A percentile compares a stretch with the other conserved stretches of the same genome.
Conservation (phyloP, 2,329 filamentous ascomycete species). For the Penicillium sp. region DNA sequence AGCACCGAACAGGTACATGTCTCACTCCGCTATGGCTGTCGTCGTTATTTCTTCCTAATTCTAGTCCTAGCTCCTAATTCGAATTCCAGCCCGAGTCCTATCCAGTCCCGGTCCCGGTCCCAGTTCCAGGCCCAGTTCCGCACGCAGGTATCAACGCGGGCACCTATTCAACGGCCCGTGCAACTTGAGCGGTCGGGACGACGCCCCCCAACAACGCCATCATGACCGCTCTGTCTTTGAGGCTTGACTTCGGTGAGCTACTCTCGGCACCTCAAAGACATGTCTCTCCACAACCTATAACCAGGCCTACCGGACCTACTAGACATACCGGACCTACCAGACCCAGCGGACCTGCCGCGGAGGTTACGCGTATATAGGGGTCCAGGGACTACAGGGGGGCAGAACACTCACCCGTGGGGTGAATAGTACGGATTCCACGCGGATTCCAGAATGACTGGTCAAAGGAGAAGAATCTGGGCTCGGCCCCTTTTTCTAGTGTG, state of each 20-base stretch:
- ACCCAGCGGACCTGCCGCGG: too few species aligned
- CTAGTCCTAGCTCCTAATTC: neutral
- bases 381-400: constrained; percentile 1
- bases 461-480: neutral
- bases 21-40: neutral
- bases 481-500: neutral
- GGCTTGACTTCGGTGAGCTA: neutral
- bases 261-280: neutral
- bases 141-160: neutral
- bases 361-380: neutral
- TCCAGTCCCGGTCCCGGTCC: neutral
- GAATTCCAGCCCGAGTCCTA: neutral
- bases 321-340: too few species aligned
- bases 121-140: neutral
- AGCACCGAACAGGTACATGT: neutral
- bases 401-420: constrained; percentile 10
- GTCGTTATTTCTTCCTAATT: neutral
- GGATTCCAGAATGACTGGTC: constrained; percentile 9
- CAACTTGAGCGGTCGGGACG: neutral
- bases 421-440: constrained; percentile 1
- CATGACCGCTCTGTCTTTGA: too few species aligned
- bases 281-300: neutral
- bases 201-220: neutral
- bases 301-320: neutral
- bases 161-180: neutral